Evolutionary conservation across 2,329 filamentous ascomycete genomes (phyloP).

Genomic region (Stenocarpella maydis): DNA sequence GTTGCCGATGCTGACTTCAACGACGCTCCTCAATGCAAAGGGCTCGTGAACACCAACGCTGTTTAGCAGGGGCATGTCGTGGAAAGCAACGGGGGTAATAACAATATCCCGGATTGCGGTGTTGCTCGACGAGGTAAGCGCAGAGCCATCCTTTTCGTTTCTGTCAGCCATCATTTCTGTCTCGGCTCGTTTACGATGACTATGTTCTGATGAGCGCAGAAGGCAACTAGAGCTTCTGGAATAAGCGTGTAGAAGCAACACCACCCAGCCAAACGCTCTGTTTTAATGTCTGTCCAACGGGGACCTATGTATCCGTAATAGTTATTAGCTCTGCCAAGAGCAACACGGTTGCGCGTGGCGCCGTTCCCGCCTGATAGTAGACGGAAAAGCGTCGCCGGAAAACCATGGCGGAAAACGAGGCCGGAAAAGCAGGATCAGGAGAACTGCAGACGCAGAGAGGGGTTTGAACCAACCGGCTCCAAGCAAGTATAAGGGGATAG

Average conservation of each 20-base stretch:
- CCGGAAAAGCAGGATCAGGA: slow-evolving; percentile 11
- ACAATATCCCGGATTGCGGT: slow-evolving; percentile 47
- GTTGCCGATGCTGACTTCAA: slow-evolving; percentile 47
- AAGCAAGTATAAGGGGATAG: background rate
- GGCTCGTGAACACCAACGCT: slow-evolving; percentile 54
- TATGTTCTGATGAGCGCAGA: background rate
- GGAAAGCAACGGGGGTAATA: slow-evolving; percentile 54
- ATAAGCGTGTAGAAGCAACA: background rate
- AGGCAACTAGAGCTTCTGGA: background rate
- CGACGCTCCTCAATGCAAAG: slow-evolving; percentile 51
- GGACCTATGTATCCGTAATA: background rate
- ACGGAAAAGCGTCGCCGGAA: slow-evolving; percentile 15
- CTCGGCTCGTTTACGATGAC: background rate
- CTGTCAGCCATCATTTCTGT: background rate
- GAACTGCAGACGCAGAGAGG: slow-evolving; percentile 12
- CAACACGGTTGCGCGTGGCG: background rate
- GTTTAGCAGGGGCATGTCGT: slow-evolving; percentile 54
- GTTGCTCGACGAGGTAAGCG: background rate
- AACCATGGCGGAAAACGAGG: background rate
- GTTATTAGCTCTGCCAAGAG: background rate
- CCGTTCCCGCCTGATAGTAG: background rate
- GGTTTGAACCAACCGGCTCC: slow-evolving; percentile 20
- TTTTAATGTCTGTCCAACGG: background rate
- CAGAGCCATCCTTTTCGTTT: background rate
- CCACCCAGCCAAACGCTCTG: background rate